Conservation (phyloP, 192 early-diverging fungal species). For the Chytriomyces confervae region DNA sequence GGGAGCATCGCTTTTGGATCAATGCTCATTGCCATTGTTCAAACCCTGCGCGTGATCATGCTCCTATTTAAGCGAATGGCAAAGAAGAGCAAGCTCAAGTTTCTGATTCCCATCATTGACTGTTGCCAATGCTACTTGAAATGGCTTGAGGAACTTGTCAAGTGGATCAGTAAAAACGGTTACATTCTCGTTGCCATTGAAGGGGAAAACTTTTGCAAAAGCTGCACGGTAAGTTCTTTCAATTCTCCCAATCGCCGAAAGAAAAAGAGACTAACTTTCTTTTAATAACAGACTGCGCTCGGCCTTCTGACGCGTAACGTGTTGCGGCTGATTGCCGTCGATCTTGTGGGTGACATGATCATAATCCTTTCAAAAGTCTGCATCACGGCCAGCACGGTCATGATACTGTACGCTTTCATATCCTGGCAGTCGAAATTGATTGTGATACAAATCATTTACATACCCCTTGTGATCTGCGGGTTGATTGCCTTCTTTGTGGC, state of each 20-base stretch:
- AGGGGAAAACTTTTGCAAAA: slow-evolving; percentile 59
- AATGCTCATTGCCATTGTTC: slow-evolving; percentile 59
- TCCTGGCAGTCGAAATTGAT: slow-evolving; percentile 36
- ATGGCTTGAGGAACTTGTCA: slow-evolving; percentile 53
- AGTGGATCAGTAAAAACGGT: slow-evolving; percentile 65
- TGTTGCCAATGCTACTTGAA: slow-evolving; percentile 44
- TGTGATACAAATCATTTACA: slow-evolving; percentile 28
- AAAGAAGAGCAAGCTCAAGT: slow-evolving; percentile 38
- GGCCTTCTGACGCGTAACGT: slow-evolving; percentile 54
- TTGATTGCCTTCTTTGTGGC: slow-evolving; percentile 52
- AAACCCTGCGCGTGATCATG: slow-evolving; percentile 55
- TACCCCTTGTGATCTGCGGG: slow-evolving; percentile 38
- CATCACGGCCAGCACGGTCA: slow-evolving; percentile 45
- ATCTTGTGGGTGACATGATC: slow-evolving; percentile 55
- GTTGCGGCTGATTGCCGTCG: slow-evolving; percentile 35
- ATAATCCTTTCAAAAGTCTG: slow-evolving; percentile 57
- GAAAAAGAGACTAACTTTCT: not conserved
- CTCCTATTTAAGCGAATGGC: slow-evolving; percentile 41
- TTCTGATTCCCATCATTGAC: slow-evolving; percentile 23
- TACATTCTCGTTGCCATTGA: slow-evolving; percentile 62
- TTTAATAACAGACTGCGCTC: slow-evolving; percentile 37
- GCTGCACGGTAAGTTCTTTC: slow-evolving; percentile 29
- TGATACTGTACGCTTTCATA: slow-evolving; percentile 35
- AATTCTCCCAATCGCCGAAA: too few relatives aligned
- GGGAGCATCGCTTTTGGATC: slow-evolving; percentile 60